Percentiles rank a stretch among this genome's conserved stretches.
These are phyloP conservation scores for Fraxinus floribunda DNA, from an alignment of 305 asterid species.

Conservation along the genomic window DNA sequence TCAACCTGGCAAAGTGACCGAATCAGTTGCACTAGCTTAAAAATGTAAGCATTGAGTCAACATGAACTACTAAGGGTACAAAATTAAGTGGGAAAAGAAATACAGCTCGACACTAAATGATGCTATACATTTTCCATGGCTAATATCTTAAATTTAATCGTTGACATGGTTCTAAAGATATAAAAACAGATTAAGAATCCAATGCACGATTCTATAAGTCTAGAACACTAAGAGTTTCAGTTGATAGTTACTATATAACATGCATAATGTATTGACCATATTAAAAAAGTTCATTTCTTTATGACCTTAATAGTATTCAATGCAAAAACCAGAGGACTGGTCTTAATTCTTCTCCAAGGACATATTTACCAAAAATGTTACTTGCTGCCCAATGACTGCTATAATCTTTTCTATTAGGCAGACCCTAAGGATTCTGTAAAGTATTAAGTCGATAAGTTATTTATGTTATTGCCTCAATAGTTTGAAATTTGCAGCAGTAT, in stretches of 20 bases:
- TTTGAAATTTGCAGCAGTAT: neutral
- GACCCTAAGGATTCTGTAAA: neutral
- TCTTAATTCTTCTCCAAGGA: neutral
- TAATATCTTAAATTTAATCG: neutral
- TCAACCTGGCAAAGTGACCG: neutral
- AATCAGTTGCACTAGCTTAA: neutral
- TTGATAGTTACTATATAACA: neutral
- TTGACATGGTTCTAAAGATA: neutral
- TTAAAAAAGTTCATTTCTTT: neutral
- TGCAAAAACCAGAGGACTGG: neutral
- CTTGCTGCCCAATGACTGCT: neutral
- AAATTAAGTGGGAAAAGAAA: neutral
- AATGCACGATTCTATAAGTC: neutral
- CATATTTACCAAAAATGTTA: neutral
- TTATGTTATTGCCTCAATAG: neutral
- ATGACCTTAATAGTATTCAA: neutral
- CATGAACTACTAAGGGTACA: neutral
- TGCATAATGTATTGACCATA: neutral
- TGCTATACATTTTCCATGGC: neutral
- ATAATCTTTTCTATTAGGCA: neutral
- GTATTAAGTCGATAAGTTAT: neutral
- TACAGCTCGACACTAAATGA: neutral
- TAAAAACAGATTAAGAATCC: neutral
- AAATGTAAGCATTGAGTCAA: neutral
- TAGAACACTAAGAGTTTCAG: neutral